These are phyloP conservation scores for Ustilago sp. DNA, from an alignment of 1,284 basidiomycete species.

Conservation along the genomic window DNA sequence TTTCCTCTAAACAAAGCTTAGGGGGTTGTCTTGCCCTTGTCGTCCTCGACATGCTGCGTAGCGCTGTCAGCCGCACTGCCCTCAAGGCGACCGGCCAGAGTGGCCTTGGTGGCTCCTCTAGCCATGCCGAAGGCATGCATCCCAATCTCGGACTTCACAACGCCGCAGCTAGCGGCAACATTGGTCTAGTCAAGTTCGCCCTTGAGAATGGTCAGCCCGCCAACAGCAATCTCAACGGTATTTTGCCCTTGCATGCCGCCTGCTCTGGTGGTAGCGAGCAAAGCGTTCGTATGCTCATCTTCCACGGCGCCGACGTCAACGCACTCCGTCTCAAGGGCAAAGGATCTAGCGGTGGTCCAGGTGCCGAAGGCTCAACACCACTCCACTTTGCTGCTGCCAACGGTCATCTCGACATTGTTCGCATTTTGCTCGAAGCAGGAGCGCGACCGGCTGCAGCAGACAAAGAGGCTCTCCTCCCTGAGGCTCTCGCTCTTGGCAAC, in stretches of 20 bases:
- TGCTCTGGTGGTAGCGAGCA: conserved; percentile 61
- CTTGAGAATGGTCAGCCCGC: conserved; percentile 65
- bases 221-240: conserved; percentile 61
- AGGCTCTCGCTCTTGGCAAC: conserved; percentile 54
- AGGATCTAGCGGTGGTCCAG: conserved; percentile 39
- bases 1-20: neutral
- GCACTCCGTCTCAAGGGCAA: conserved; percentile 47
- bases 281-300: conserved; percentile 57
- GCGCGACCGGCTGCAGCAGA: conserved; percentile 58
- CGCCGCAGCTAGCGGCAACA: conserved; percentile 62
- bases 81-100: conserved; percentile 48
- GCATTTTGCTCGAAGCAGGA: conserved; percentile 60
- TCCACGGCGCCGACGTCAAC: conserved; percentile 65
- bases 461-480: conserved; percentile 55
- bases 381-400: conserved; percentile 68
- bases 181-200: conserved; percentile 64
- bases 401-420: conserved; percentile 61
- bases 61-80: conserved; percentile 44
- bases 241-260: conserved; percentile 65
- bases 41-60: conserved; percentile 31
- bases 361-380: conserved; percentile 63
- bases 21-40: neutral
- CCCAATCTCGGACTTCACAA: conserved; percentile 63
- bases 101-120: conserved; percentile 29
- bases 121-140: conserved; percentile 35